Percentiles rank a stretch among this genome's conserved stretches.
Conservation (phyloP, 306 rosid species). For the Rosa rugosa region DNA sequence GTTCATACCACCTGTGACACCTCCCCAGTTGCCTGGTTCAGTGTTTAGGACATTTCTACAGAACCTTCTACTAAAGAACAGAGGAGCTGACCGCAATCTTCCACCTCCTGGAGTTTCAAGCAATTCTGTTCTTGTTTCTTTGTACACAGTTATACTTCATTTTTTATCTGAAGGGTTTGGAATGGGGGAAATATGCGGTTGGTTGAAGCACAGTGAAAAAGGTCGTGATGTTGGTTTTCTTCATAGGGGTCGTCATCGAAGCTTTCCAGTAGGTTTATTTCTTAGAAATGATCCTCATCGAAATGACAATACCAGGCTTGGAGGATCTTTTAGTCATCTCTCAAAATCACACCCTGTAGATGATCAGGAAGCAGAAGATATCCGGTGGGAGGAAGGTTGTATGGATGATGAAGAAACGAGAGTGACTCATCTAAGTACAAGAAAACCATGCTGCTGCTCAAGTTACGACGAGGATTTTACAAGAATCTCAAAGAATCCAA, state of each 20-base stretch:
- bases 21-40: constrained; percentile 91
- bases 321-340: constrained; percentile 84
- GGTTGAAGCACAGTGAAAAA: constrained; percentile 73
- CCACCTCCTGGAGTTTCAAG: constrained; percentile 87
- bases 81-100: constrained; percentile 78
- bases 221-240: constrained; percentile 79
- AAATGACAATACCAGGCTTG: constrained; percentile 80
- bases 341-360: constrained; percentile 54
- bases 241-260: constrained; percentile 90
- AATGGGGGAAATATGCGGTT: constrained; percentile 62
- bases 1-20: constrained; percentile 77
- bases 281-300: constrained; percentile 66
- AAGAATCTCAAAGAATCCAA: constrained; percentile 65
- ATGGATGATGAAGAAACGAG: constrained; percentile 81
- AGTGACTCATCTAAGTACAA: constrained; percentile 75
- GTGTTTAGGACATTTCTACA: constrained; percentile 83
- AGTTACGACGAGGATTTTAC: constrained; percentile 68
- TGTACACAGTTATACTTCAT: constrained; percentile 82
- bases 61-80: constrained; percentile 74
- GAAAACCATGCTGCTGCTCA: constrained; percentile 96
- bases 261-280: constrained; percentile 72
- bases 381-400: constrained; percentile 93
- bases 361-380: constrained; percentile 67
- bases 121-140: constrained; percentile 86
- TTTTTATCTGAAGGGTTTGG: constrained; percentile 96